phyloP scores from a whole-genome alignment of 2,329 filamentous ascomycete genomes.

The Ophiosphaerella korrae region DNA sequence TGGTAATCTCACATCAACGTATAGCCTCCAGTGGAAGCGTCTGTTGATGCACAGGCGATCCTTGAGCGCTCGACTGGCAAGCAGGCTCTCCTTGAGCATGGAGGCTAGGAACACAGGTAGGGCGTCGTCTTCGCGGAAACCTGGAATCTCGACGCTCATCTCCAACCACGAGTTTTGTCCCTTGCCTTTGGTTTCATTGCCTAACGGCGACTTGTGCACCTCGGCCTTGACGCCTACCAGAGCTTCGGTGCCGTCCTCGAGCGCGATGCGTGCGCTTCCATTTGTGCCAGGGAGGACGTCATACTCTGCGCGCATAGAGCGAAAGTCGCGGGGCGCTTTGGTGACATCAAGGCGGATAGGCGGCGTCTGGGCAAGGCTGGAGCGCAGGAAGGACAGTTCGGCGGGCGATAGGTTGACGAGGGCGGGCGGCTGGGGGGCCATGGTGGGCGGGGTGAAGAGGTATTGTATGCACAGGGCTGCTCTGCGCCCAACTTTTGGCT shows the following conservation, averaged over 20 bases:
- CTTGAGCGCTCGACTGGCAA: conserved; percentile 69
- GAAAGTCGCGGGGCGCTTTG: conserved; percentile 75
- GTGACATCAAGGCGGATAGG: conserved; percentile 81
- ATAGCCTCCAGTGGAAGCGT: conserved; percentile 95
- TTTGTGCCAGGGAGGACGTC: conserved; percentile 88
- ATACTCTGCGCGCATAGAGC: conserved; percentile 86
- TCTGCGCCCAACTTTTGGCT: neutral
- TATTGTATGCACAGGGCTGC: neutral
- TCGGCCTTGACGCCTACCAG: conserved; percentile 96
- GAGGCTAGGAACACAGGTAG: conserved; percentile 83
- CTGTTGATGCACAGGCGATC: conserved; percentile 83
- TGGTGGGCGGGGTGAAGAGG: conserved; percentile 10
- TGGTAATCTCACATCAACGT: conserved; percentile 76
- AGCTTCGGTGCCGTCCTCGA: conserved; percentile 93
- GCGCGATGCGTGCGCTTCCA: conserved; percentile 90
- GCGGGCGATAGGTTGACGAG: conserved; percentile 84
- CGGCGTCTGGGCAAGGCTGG: conserved; percentile 77
- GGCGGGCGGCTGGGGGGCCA: conserved; percentile 50
- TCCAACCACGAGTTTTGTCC: conserved; percentile 79
- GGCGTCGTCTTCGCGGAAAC: conserved; percentile 87
- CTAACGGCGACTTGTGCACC: conserved; percentile 71
- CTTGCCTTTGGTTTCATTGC: conserved; percentile 37
- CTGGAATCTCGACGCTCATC: conserved; percentile 88
- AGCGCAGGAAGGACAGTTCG: conserved; percentile 94
- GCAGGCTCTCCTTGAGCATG: conserved; percentile 86